These are phyloP conservation scores for Corniculantispora saksenae DNA, from an alignment of 2,329 filamentous ascomycete genomes.

Conservation along the genomic window DNA sequence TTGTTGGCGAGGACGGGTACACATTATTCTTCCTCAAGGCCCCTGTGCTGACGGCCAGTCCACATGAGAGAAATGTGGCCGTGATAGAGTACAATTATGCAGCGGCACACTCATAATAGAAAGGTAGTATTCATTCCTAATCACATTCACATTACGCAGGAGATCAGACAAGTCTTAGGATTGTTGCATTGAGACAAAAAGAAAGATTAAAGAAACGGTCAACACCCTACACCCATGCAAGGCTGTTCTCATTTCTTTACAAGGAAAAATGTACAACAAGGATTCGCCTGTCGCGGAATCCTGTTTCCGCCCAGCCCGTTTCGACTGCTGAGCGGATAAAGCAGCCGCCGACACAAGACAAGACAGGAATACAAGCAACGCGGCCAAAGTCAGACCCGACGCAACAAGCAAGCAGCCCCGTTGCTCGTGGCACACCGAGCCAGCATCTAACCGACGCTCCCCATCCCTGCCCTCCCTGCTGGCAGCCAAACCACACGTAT, in stretches of 20 bases:
- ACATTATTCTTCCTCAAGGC: too few species aligned
- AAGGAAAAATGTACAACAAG: constrained; percentile 24
- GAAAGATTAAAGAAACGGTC: constrained; percentile 12
- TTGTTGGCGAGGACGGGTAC: too few species aligned
- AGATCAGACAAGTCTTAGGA: not conserved
- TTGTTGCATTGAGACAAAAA: constrained; percentile 17
- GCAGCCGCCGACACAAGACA: not conserved
- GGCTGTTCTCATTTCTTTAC: constrained; percentile 17
- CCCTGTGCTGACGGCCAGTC: too few species aligned
- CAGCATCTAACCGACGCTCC: not conserved
- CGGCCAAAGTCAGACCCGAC: not conserved
- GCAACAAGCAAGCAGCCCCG: not conserved
- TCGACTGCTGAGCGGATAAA: constrained; percentile 6
- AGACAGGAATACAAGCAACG: not conserved
- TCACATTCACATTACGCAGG: not conserved
- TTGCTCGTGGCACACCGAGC: not conserved
- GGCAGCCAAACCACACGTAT: constrained; percentile 10
- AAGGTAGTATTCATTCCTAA: not conserved
- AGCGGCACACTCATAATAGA: too few species aligned
- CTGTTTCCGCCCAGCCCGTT: constrained; percentile 12
- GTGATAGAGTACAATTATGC: too few species aligned
- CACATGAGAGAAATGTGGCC: too few species aligned
- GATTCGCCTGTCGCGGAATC: constrained; percentile 3
- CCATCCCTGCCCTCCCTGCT: not conserved
- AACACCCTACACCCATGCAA: constrained; percentile 14